These are phyloP conservation scores for Coniophora puteana DNA, from an alignment of 1,284 basidiomycete species.

Conservation along the genomic window DNA sequence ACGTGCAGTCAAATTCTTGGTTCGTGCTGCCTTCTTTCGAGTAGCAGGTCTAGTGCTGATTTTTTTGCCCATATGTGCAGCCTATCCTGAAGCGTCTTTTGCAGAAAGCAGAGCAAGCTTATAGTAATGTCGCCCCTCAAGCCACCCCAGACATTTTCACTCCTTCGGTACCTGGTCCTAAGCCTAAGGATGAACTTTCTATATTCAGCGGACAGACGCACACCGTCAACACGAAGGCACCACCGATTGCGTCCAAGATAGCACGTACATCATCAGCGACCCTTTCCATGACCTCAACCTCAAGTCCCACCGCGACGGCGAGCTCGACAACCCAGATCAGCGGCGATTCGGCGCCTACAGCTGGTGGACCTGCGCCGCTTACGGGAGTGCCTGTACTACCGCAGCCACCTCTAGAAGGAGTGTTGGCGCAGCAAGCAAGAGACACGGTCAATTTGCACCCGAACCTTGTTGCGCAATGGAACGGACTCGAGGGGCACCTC, in stretches of 20 bases:
- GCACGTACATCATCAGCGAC: conserved; percentile 11
- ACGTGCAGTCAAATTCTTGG: conserved; percentile 62
- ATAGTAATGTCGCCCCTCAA: conserved; percentile 42
- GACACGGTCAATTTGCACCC: conserved; percentile 53
- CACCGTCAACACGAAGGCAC: conserved; percentile 45
- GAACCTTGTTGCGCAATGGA: conserved; percentile 54
- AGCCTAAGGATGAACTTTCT: conserved; percentile 56
- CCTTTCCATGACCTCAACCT: no score
- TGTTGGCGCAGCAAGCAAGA: no score
- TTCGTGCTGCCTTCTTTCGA: conserved; percentile 29
- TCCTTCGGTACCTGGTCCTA: conserved; percentile 35
- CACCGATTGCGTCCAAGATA: conserved; percentile 16
- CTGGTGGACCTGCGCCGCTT: background rate
- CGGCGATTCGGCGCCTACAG: background rate
- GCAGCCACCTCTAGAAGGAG: conserved; percentile 28
- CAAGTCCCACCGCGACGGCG: no score
- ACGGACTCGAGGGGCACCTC: conserved; percentile 55
- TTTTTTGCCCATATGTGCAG: conserved; percentile 32
- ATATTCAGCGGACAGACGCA: conserved; percentile 72
- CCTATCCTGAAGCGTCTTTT: conserved; percentile 60
- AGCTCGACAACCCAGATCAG: no score
- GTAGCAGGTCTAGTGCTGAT: background rate
- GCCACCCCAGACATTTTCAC: conserved; percentile 52
- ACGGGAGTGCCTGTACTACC: conserved; percentile 2
- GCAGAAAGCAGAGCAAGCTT: conserved; percentile 55